These are phyloP conservation scores for Rubus idaeus DNA, from an alignment of 306 rosid genomes.

Conservation along the genomic window DNA sequence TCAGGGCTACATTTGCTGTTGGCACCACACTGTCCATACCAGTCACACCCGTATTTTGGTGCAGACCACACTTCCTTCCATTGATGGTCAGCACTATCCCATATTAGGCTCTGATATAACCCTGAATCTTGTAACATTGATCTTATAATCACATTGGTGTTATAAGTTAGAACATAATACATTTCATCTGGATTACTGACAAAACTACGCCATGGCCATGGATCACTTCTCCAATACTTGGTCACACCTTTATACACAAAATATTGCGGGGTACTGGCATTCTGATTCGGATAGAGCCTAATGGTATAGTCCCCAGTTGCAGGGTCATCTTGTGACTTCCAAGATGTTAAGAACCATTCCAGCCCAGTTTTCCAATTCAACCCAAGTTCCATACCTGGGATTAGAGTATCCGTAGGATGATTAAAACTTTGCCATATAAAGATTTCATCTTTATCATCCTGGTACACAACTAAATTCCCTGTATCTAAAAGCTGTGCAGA, in stretches of 20 bases:
- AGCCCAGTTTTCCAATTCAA: constrained; percentile 23
- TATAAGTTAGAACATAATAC: neutral
- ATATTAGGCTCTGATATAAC: neutral
- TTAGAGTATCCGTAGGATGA: constrained; percentile 30
- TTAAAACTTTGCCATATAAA: constrained; percentile 50
- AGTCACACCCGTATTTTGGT: constrained; percentile 41
- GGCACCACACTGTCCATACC: constrained; percentile 43
- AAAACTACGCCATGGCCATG: neutral
- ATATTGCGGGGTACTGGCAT: neutral
- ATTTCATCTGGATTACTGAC: neutral
- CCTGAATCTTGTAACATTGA: neutral
- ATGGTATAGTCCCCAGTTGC: neutral
- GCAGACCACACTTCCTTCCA: neutral
- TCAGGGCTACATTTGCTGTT: constrained; percentile 45
- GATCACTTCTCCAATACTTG: neutral
- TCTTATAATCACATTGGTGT: neutral
- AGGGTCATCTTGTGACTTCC: constrained; percentile 12
- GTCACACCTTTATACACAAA: neutral
- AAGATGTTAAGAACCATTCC: neutral
- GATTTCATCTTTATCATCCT: neutral
- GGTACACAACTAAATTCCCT: constrained; percentile 20
- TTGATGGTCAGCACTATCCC: neutral
- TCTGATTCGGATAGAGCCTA: neutral
- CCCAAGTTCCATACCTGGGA: constrained; percentile 28
- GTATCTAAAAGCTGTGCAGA: constrained; percentile 18